Percentiles rank a stretch among this genome's conserved stretches.
These are phyloP conservation scores for Salix viminalis DNA, from an alignment of 345 rosid genomes.

Conservation along the genomic window DNA sequence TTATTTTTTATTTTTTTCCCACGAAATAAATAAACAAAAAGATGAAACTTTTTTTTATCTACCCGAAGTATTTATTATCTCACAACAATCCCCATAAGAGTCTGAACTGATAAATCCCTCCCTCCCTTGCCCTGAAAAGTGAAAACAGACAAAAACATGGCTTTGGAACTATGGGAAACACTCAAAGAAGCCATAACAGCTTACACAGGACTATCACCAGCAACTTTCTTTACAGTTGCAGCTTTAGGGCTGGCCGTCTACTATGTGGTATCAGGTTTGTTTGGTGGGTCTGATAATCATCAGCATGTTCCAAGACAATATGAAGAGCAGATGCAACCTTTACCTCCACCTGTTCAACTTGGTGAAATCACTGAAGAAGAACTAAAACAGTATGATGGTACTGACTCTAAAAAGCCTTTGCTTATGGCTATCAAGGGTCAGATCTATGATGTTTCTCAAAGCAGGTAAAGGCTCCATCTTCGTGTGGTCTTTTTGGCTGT, in stretches of 20 bases:
- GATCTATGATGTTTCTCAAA: slow-evolving; percentile 97
- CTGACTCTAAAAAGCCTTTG: slow-evolving; percentile 77
- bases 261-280: slow-evolving; percentile 61
- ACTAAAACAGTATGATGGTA: slow-evolving; percentile 76
- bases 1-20: not conserved
- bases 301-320: slow-evolving; percentile 40
- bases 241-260: slow-evolving; percentile 68
- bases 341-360: slow-evolving; percentile 81
- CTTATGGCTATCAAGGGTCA: slow-evolving; percentile 98
- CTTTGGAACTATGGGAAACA: slow-evolving; percentile 81
- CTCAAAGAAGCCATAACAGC: slow-evolving; percentile 70
- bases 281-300: slow-evolving; percentile 46
- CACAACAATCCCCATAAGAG: not conserved
- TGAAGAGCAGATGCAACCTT: slow-evolving; percentile 63
- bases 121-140: not conserved
- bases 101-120: not conserved
- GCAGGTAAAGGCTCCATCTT: slow-evolving; percentile 51
- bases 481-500: not conserved
- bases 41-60: not conserved
- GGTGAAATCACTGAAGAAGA: slow-evolving; percentile 88
- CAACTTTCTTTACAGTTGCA: slow-evolving; percentile 62
- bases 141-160: slow-evolving; percentile 36
- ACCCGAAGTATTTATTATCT: not conserved
- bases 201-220: slow-evolving; percentile 88
- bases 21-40: not conserved